A percentile compares a stretch with the other conserved stretches of the same genome.
These are phyloP conservation scores for Talaromyces funiculosus DNA, from an alignment of 2,329 filamentous ascomycete genomes.

Conservation along the genomic window DNA sequence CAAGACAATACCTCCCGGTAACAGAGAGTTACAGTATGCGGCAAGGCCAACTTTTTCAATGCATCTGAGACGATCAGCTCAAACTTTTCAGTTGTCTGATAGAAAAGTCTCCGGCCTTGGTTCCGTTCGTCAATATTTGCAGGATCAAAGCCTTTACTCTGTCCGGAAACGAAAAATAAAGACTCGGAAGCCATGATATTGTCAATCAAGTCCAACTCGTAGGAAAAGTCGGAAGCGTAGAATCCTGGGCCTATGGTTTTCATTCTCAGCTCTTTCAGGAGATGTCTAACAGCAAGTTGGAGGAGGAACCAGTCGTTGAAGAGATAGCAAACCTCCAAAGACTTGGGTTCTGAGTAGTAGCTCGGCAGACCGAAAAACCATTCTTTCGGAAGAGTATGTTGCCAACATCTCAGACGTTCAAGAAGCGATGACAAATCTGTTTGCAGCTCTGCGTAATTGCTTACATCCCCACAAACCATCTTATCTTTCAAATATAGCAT, in stretches of 20 bases:
- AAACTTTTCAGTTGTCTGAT: background rate
- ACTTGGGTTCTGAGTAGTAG: background rate
- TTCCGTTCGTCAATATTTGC: background rate
- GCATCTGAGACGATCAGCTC: constrained; percentile 6
- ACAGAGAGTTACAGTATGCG: background rate
- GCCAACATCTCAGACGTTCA: background rate
- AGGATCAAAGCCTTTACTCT: background rate
- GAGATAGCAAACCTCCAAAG: background rate
- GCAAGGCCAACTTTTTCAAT: background rate
- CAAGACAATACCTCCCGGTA: background rate
- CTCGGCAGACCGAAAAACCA: background rate
- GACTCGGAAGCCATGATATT: constrained; percentile 1
- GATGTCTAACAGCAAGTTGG: background rate
- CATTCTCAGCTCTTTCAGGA: background rate
- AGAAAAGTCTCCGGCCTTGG: background rate
- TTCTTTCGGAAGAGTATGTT: background rate
- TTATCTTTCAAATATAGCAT: background rate
- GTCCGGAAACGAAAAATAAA: background rate
- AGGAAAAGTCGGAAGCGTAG: background rate
- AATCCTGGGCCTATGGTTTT: background rate
- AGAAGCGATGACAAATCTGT: background rate
- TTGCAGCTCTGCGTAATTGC: background rate
- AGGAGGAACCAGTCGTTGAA: constrained; percentile 9
- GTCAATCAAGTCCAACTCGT: constrained; percentile 5
- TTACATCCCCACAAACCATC: background rate